Conservation (phyloP, 306 rosid species). For the Quercus ilex region DNA sequence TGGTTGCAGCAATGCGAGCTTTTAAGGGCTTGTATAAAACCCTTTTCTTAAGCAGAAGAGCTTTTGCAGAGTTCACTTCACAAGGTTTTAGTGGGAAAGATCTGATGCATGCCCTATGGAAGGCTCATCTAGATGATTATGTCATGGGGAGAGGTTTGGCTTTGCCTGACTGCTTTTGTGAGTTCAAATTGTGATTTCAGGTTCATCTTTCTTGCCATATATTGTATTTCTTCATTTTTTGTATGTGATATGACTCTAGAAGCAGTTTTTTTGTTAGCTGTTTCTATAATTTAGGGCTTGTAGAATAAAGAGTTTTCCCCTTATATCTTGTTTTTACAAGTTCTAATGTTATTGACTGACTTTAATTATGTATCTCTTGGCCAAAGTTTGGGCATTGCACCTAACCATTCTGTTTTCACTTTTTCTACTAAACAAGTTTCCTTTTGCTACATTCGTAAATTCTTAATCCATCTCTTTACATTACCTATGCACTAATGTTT, state of each 20-base stretch:
- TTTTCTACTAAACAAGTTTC: too few relatives aligned
- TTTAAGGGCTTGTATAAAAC: constrained; percentile 65
- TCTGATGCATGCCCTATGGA: constrained; percentile 60
- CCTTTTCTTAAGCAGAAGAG: constrained; percentile 70
- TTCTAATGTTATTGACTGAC: too few relatives aligned
- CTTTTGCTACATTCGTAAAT: too few relatives aligned
- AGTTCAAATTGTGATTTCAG: constrained; percentile 61
- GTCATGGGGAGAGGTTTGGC: constrained; percentile 80
- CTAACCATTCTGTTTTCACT: too few relatives aligned
- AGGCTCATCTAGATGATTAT: constrained; percentile 69
- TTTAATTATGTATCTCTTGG: too few relatives aligned
- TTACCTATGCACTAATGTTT: too few relatives aligned
- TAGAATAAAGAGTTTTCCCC: too few relatives aligned
- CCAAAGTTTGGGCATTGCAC: too few relatives aligned
- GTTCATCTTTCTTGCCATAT: background rate
- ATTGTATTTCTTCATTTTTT: background rate
- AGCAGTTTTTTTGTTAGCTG: too few relatives aligned
- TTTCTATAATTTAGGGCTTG: too few relatives aligned
- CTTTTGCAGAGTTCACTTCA: constrained; percentile 64
- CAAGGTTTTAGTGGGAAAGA: constrained; percentile 57
- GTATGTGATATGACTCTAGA: background rate
- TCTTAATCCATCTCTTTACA: too few relatives aligned
- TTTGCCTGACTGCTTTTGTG: constrained; percentile 77
- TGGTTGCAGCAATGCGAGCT: constrained; percentile 95
- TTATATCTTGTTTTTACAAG: too few relatives aligned